phyloP scores from a whole-genome alignment of 305 asterid species.

The Rubia balearica region DNA sequence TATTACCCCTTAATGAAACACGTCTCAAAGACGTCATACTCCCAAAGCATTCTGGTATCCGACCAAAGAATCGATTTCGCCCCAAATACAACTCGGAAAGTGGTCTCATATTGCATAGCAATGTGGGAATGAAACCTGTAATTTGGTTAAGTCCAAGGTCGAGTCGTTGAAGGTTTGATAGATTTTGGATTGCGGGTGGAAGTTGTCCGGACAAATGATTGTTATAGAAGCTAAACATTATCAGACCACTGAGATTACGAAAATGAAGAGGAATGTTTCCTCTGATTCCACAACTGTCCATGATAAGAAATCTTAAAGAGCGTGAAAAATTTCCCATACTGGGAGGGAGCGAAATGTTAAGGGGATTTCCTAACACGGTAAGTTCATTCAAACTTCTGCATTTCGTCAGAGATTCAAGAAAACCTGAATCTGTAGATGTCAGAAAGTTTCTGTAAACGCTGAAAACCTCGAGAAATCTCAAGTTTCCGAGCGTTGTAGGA shows the following conservation, averaged over 20 bases:
- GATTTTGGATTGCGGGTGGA: slow-evolving; percentile 8
- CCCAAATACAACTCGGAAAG: slow-evolving; percentile 18
- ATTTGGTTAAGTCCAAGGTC: slow-evolving; percentile 14
- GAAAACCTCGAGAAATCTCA: slow-evolving; percentile 18
- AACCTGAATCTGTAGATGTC: background rate
- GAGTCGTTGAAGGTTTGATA: slow-evolving; percentile 23
- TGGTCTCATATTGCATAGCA: slow-evolving; percentile 17
- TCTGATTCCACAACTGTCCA: slow-evolving; percentile 4
- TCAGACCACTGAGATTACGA: slow-evolving; percentile 22
- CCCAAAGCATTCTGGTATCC: slow-evolving; percentile 30
- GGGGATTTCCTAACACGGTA: background rate
- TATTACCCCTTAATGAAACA: slow-evolving; percentile 18
- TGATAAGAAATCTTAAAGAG: slow-evolving; percentile 17
- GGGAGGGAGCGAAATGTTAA: slow-evolving; percentile 15
- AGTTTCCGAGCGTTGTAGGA: slow-evolving; percentile 12
- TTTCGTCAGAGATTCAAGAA: background rate
- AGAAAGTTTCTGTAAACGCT: slow-evolving; percentile 2
- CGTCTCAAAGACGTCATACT: slow-evolving; percentile 15
- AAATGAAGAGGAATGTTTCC: slow-evolving; percentile 26
- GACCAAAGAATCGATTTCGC: slow-evolving; percentile 17
- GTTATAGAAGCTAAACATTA: slow-evolving; percentile 6
- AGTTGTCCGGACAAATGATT: slow-evolving; percentile 22
- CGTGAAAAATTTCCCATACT: slow-evolving; percentile 25
- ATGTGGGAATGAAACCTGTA: slow-evolving; percentile 17
- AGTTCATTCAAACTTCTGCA: slow-evolving; percentile 17